phyloP scores from a whole-genome alignment of 176 grass and related monocot genomes.

The Ensete glaucum region DNA sequence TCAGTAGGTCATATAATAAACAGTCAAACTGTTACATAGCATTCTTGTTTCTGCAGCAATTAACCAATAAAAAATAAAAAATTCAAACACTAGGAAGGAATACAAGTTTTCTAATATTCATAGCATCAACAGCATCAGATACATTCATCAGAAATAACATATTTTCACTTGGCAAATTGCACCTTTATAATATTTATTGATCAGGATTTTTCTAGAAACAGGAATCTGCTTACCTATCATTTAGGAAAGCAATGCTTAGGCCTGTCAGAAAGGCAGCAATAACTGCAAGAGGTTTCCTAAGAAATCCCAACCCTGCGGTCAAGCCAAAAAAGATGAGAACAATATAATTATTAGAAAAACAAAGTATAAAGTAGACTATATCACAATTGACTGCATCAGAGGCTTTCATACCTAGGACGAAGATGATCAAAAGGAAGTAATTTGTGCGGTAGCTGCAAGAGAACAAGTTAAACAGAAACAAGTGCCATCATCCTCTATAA shows the following conservation, averaged over 20 bases:
- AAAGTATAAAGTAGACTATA: slow-evolving; percentile 12
- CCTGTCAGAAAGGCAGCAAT: slow-evolving; percentile 78
- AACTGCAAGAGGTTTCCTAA: slow-evolving; percentile 83
- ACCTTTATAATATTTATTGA: neutral
- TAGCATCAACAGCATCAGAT: neutral
- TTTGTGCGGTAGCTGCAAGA: slow-evolving; percentile 76
- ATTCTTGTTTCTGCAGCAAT: too few relatives aligned
- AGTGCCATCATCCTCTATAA: neutral
- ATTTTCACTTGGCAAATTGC: neutral
- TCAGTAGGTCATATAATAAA: too few relatives aligned
- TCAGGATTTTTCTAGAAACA: neutral
- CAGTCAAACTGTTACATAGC: too few relatives aligned
- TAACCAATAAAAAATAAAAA: too few relatives aligned
- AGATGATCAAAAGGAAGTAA: slow-evolving; percentile 11
- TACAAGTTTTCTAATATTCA: too few relatives aligned
- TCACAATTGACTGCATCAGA: neutral
- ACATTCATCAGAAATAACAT: neutral
- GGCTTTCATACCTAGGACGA: slow-evolving; percentile 21
- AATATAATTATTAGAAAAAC: slow-evolving; percentile 16
- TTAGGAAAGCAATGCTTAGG: slow-evolving; percentile 74
- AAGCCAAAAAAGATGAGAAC: slow-evolving; percentile 26
- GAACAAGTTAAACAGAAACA: slow-evolving; percentile 2
- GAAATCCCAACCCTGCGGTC: slow-evolving; percentile 59
- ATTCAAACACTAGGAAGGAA: too few relatives aligned
- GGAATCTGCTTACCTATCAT: slow-evolving; percentile 60